Evolutionary conservation across 345 rosid genomes (phyloP).

Genomic region (Passiflora organensis): DNA sequence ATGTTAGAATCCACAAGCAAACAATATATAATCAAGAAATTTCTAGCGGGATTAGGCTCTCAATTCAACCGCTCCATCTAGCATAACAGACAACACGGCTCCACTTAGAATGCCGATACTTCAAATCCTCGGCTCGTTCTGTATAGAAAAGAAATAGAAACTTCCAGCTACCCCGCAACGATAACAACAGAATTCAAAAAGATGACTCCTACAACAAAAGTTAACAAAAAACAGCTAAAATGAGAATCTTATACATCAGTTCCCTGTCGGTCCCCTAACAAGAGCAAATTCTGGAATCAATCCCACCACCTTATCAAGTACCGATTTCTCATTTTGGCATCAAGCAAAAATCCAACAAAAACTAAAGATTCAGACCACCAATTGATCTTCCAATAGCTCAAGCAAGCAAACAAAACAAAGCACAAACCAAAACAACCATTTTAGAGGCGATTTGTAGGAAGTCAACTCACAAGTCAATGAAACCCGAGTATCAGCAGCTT

Average conservation of each 20-base stretch:
- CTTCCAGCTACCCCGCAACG: conserved; percentile 10
- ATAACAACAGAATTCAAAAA: conserved; percentile 1
- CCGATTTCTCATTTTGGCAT: not conserved
- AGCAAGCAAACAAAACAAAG: not conserved
- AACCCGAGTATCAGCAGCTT: conserved; percentile 1
- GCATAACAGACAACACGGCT: not conserved
- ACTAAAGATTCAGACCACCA: not conserved
- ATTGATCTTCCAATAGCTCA: too few relatives aligned
- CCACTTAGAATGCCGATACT: not conserved
- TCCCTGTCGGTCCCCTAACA: not conserved
- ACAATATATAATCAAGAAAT: not conserved
- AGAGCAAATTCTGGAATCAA: conserved; percentile 1
- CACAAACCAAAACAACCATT: not conserved
- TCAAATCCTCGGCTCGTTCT: not conserved
- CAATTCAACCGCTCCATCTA: conserved; percentile 12
- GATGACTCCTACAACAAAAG: not conserved
- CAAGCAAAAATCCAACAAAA: not conserved
- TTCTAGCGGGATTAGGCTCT: not conserved
- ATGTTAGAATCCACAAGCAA: conserved; percentile 6
- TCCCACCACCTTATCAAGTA: not conserved
- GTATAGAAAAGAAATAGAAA: not conserved
- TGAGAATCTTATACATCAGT: conserved; percentile 7
- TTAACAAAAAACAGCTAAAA: not conserved
- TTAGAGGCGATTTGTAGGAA: not conserved
- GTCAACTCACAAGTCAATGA: conserved; percentile 20